Evolutionary conservation across 2,329 filamentous ascomycete genomes (phyloP), one percentile per base, ranked within the genome.

Genomic region (Pseudogymnoascus pannorum): DNA sequence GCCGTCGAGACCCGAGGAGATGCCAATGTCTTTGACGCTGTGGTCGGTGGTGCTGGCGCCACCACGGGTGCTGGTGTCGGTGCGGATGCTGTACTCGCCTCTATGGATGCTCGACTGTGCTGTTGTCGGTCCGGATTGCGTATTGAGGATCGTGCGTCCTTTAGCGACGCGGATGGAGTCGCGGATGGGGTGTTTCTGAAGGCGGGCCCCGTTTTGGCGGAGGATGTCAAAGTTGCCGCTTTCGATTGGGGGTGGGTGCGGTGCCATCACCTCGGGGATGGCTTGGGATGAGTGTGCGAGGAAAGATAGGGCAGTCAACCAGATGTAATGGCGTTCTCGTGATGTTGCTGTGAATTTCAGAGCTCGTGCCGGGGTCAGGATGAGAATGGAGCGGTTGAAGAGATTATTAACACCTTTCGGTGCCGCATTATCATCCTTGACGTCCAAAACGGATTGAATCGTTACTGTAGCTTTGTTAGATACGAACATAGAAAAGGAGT

Each of bases 371-470:
- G 94, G 93, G 4, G 94, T 99, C 58, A 99, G 75, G 66, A 99
- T 96, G 57, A 99, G 77, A 68, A 99, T 97, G 0, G 94, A 97
- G 59, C 94, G 87, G 75, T 95, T 91, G 77, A 97, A 97, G 8
- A 91, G 77, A 38, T 79, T 72, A 18, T 73, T 75, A 40, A 81
- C 76, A 60, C 87, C 88, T 72, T 88, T 94, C 1, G 93, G 93
- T 38, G 90, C 73, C 5, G 91, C 85, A 64, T 94, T 96, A 70
- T 94, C 91, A 68, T 99, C 94, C 74, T 95, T 95, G 66, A 99
- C 94, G 70, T 99, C 94, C 29, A 99, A 81, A 4, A 99, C 94
- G 8, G 94, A 97, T 78, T 97, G 93, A 66, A 99, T 97, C 8
- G 82, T 85, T 69, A 99, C 92, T 97, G 69, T 31, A 59, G 57